Conservation (phyloP, 345 rosid genomes). For the Moricandia moricandioides region DNA sequence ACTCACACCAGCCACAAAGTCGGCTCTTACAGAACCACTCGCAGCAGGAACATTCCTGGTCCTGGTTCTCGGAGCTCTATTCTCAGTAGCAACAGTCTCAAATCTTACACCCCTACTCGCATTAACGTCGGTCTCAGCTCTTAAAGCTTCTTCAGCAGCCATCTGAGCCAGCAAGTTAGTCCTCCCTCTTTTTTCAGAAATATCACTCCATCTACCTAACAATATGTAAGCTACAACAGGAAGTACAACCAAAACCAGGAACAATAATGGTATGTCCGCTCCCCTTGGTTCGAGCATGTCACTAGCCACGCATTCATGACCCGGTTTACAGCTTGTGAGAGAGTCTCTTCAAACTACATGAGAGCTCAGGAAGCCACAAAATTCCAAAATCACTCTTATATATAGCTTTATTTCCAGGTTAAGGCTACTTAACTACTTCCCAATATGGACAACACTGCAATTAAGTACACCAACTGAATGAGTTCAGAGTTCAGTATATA, state of each 20-base stretch:
- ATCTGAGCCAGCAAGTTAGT: constrained; percentile 60
- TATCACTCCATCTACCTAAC: constrained; percentile 83
- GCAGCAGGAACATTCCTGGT: background rate
- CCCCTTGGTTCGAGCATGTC: constrained; percentile 97
- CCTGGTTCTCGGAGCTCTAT: constrained; percentile 14
- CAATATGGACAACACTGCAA: constrained; percentile 18
- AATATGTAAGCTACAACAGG: constrained; percentile 69
- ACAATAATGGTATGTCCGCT: constrained; percentile 69
- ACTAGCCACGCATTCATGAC: constrained; percentile 75
- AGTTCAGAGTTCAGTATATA: background rate
- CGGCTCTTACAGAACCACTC: constrained; percentile 4
- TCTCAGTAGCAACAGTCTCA: constrained; percentile 12
- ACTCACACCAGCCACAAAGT: constrained; percentile 10
- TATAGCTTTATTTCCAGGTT: constrained; percentile 9
- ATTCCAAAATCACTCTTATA: background rate
- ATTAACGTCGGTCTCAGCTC: constrained; percentile 39
- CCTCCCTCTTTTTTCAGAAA: constrained; percentile 60
- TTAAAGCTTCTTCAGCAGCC: constrained; percentile 75
- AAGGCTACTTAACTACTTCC: background rate
- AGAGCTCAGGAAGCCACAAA: constrained; percentile 24
- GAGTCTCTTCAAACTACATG: constrained; percentile 38
- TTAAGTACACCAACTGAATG: background rate
- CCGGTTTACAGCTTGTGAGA: constrained; percentile 35
- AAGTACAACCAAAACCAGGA: constrained; percentile 78
- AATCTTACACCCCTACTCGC: constrained; percentile 12